Base-by-base conservation (phyloP, 805 yeast species). In the Candida ficus region DNA sequence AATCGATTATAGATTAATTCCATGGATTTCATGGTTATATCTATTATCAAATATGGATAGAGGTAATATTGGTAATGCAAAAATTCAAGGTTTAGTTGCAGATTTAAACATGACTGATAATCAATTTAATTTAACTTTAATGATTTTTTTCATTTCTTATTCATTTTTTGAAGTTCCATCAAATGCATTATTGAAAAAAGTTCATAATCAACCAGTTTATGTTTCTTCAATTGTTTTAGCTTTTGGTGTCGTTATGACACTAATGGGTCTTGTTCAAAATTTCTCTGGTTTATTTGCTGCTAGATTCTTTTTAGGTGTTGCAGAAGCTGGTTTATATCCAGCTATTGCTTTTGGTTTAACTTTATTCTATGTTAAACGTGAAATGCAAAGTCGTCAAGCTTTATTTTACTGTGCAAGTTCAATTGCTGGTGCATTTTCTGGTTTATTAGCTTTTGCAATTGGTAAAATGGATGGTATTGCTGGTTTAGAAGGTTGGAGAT, bases 61-160 rank as follows among this genome's bases (percentile, higher is more conserved):
- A 46, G 68, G 76, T 4, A 75, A 75, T 48, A 71, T 76, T 42
- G 79, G 79, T 43, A 75, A 75, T 52, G 80, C 80, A 7, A 64
- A 63, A 28, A 61, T 70, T 9, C 78, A 75, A 12, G 80, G 80
- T 10, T 46, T 75, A 33, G 55, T 59, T 1, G 59, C 57, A 26
- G 68, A 62, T 33, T 44, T 72, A n/a, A 51, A 57, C 13, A 42
- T 72, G 20, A 47, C 56, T 1, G 61, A 60, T 2, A 49, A 46
- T 18, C 68, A 71, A 44, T 71, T 59, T 46, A 61, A 64, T n/a
- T 60, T 58, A 14, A 63, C 65, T 34, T 68, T 68, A 9, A 64
- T 74, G 13, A 63, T 73, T 1, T 63, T 71, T 34, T 73, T 60
- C 47, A 64, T 62, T 5, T 67, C 75, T 1, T 73, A 72, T 40